Conservation (phyloP, 192 early-diverging fungal genomes). For the Coemansia sp. region DNA sequence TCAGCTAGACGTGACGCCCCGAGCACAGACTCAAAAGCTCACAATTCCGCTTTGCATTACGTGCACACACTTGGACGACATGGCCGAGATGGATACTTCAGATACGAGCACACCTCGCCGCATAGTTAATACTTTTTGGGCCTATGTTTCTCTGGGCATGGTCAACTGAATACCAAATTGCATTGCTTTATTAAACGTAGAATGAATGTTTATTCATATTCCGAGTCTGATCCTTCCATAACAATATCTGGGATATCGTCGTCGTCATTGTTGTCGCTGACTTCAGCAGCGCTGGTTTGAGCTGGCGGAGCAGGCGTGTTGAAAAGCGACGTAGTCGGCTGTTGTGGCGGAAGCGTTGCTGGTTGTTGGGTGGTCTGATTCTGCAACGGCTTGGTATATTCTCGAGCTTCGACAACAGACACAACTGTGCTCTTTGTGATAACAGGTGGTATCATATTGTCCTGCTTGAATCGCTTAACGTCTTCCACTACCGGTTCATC, state of each 20-base stretch:
- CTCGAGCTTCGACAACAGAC: not conserved
- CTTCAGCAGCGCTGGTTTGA: not conserved
- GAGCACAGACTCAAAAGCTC: conserved; percentile 13
- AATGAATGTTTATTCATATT: conserved; percentile 24
- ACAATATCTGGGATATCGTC: conserved; percentile 53
- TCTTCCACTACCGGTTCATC: not conserved
- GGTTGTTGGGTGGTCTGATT: not conserved
- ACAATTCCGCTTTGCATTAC: conserved; percentile 39
- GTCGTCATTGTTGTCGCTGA: conserved; percentile 18
- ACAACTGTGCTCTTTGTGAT: not conserved
- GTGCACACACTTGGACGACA: conserved; percentile 44
- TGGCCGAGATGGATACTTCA: conserved; percentile 18
- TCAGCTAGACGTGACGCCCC: conserved; percentile 35
- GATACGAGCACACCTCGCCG: conserved; percentile 10
- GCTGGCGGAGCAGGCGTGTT: not conserved
- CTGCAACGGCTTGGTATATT: not conserved
- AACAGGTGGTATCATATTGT: not conserved
- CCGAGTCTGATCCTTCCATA: conserved; percentile 54
- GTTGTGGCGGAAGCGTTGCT: not conserved
- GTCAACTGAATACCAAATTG: conserved; percentile 3
- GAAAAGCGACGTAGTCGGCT: not conserved
- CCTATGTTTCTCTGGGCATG: conserved; percentile 39
- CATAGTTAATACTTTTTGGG: conserved; percentile 44
- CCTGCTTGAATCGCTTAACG: conserved; percentile 29
- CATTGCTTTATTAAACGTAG: not conserved